These are phyloP conservation scores for Acidiella bohemica DNA, from an alignment of 495 filamentous ascomycete species.

Conservation along the genomic window DNA sequence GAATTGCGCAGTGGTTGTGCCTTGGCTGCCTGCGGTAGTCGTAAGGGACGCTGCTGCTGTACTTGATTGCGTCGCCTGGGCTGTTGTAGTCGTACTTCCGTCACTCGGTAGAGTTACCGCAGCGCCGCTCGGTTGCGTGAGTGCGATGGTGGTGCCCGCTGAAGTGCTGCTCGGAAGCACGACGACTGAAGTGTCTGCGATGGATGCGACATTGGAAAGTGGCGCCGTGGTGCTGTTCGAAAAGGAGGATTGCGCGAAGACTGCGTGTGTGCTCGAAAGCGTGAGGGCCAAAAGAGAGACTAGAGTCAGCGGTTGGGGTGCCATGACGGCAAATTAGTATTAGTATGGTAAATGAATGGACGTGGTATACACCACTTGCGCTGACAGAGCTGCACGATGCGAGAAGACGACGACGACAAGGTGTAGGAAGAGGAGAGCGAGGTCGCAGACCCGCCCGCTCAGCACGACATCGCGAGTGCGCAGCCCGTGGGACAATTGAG, in stretches of 20 bases:
- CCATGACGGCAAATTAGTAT: too few species aligned
- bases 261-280: background rate
- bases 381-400: background rate
- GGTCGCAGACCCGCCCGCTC: background rate
- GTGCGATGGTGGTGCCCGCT: too few species aligned
- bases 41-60: too few species aligned
- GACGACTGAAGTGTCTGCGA: background rate
- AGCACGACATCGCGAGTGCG: too few species aligned
- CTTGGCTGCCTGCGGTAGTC: background rate
- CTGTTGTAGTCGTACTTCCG: too few species aligned
- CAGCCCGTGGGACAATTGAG: too few species aligned
- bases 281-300: background rate
- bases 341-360: constrained; percentile 1
- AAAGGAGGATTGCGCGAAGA: background rate
- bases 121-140: too few species aligned
- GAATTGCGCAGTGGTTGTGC: background rate
- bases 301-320: background rate
- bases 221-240: background rate
- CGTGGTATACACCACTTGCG: background rate
- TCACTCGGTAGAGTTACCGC: too few species aligned
- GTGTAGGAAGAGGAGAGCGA: background rate
- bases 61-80: too few species aligned
- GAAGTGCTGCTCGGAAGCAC: too few species aligned
- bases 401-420: too few species aligned
- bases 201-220: background rate